phyloP scores from a whole-genome alignment of 2,329 filamentous ascomycete genomes.

The Keithomyces neogunnii region DNA sequence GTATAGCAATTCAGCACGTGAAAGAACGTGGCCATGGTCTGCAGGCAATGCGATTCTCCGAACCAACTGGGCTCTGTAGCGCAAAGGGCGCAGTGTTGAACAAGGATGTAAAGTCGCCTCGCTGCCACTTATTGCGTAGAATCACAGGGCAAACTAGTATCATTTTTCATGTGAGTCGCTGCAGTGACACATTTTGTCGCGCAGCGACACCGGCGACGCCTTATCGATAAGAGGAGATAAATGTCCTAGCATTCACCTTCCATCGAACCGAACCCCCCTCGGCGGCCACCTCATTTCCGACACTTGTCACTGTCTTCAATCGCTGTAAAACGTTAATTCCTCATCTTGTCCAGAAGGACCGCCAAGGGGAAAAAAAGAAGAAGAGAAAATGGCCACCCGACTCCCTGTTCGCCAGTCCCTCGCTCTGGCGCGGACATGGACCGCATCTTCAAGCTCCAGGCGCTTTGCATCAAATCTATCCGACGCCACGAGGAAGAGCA shows the following conservation, averaged over 20 bases:
- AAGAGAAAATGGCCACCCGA: slow-evolving; percentile 29
- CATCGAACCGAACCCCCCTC: background rate
- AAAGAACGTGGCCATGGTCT: too few species aligned
- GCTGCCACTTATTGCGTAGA: too few species aligned
- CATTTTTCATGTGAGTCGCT: too few species aligned
- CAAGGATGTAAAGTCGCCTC: too few species aligned
- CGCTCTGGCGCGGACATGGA: slow-evolving; percentile 16
- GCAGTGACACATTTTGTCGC: background rate
- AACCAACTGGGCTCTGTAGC: too few species aligned
- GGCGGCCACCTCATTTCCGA: background rate
- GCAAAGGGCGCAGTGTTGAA: too few species aligned
- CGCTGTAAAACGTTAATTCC: background rate
- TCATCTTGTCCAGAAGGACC: background rate
- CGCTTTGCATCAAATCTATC: slow-evolving; percentile 27
- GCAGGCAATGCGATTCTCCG: too few species aligned
- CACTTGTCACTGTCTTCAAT: background rate
- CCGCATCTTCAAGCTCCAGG: slow-evolving; percentile 9
- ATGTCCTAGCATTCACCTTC: background rate
- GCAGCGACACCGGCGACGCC: background rate
- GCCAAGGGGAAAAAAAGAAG: background rate
- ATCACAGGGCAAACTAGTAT: too few species aligned
- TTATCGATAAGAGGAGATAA: background rate
- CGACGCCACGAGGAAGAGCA: slow-evolving; percentile 23
- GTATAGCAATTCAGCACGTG: too few species aligned
- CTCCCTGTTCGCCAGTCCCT: slow-evolving; percentile 29